phyloP scores from a whole-genome alignment of 495 filamentous ascomycete species.

The Emericellopsis terricola region DNA sequence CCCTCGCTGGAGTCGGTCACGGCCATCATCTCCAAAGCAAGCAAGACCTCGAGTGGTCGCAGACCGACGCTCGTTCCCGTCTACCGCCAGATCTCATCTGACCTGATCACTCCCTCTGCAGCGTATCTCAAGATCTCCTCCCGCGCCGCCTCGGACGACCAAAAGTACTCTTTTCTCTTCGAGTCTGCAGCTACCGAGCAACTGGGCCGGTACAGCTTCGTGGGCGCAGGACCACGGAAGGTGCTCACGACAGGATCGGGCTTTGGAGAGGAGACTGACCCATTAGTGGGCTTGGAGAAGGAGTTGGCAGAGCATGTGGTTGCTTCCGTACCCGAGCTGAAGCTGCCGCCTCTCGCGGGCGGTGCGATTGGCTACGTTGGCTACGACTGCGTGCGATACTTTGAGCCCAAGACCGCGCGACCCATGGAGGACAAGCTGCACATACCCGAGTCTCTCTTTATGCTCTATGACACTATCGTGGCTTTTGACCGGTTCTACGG shows the following conservation, averaged over 20 bases:
- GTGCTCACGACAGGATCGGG: slow-evolving; percentile 74
- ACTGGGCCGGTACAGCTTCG: slow-evolving; percentile 85
- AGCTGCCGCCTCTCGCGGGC: slow-evolving; percentile 68
- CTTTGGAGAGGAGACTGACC: slow-evolving; percentile 68
- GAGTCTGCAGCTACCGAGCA: slow-evolving; percentile 89
- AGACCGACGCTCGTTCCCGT: slow-evolving; percentile 65
- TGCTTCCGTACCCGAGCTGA: slow-evolving; percentile 59
- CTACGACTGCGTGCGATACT: slow-evolving; percentile 94
- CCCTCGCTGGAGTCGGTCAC: slow-evolving; percentile 2
- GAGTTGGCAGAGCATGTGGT: slow-evolving; percentile 64
- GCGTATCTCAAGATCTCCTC: slow-evolving; percentile 80
- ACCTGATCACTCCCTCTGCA: slow-evolving; percentile 76
- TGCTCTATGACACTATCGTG: slow-evolving; percentile 91
- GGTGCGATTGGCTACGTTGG: slow-evolving; percentile 93
- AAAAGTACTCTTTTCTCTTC: slow-evolving; percentile 58
- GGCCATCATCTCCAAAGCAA: background rate
- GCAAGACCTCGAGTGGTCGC: background rate
- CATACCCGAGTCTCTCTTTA: slow-evolving; percentile 88
- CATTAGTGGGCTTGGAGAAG: slow-evolving; percentile 59
- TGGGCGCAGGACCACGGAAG: slow-evolving; percentile 77
- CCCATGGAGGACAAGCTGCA: slow-evolving; percentile 72
- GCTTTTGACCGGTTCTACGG: slow-evolving; percentile 93
- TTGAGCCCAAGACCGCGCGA: slow-evolving; percentile 81
- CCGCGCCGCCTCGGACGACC: slow-evolving; percentile 31
- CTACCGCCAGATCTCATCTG: slow-evolving; percentile 71